phyloP scores from a whole-genome alignment of 2,329 filamentous ascomycete genomes.

The Magnaporthiopsis poae region DNA sequence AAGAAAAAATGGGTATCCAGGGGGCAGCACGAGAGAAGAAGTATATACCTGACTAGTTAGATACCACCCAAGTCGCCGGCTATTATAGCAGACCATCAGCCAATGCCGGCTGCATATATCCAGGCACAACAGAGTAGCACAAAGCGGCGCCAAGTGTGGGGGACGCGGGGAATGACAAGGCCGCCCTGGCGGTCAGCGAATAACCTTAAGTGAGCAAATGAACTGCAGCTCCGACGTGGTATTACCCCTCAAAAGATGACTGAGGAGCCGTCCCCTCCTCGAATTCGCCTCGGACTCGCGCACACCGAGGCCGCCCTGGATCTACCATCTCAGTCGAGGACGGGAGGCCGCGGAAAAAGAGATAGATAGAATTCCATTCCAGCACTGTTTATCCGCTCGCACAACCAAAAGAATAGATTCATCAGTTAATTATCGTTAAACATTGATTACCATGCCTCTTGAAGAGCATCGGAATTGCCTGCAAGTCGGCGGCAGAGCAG shows the following conservation, averaged over 20 bases:
- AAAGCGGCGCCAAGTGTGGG: background rate
- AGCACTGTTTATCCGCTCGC: background rate
- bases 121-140: background rate
- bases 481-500: too few relatives aligned
- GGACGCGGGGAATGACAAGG: too few relatives aligned
- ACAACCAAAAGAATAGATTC: background rate
- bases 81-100: background rate
- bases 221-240: background rate
- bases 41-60: too few relatives aligned
- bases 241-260: background rate
- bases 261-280: too few relatives aligned
- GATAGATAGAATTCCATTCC: too few relatives aligned
- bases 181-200: background rate
- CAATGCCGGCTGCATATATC: background rate
- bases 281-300: background rate
- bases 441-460: background rate
- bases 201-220: background rate
- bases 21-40: too few relatives aligned
- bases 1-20: too few relatives aligned
- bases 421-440: background rate
- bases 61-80: too few relatives aligned
- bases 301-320: too few relatives aligned
- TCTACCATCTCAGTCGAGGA: too few relatives aligned
- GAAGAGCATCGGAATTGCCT: too few relatives aligned
- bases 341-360: too few relatives aligned